Base-by-base conservation (phyloP, 2,329 filamentous ascomycete genomes). In the Didymella pinodella region DNA sequence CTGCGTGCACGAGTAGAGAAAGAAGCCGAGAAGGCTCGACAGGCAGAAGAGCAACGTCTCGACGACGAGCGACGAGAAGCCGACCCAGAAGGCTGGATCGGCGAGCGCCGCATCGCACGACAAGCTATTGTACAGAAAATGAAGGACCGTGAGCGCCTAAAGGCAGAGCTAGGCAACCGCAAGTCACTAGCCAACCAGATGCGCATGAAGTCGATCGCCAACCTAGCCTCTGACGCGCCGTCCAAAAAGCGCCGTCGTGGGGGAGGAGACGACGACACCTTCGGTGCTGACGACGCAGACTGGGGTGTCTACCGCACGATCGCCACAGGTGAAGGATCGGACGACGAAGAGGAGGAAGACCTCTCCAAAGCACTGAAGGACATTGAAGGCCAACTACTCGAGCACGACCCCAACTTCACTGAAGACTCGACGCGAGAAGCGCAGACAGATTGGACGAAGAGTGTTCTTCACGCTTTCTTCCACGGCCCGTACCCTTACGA, bases 241-340 rank as follows among this genome's bases (percentile, higher is more conserved):
- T 80, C 79, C 7, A 93, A 93, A 76, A 96, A 97, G 78, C 87
- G 94, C 56, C 84, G 92, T 14, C 88, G 93, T 18, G 93, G 92
- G 7, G 91, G 90, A 7, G 91, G 90, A 4, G 94, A 98, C 73
- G 95, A 99, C 70, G 95, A 99, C 74, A 93, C 92, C 60, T 99
- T 99, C 73, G 95, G 95, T 56, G 93, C 93, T 48, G 94, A 99
- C 76, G 95, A 99, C 72, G 93, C 96, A 57, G 95, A 99, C 77
- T 99, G 95, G 95, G 92, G 92, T 57, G 92, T 99, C 14, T 99
- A 99, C 78, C 89, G 95, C 52, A 92, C 92, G 40, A 96, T 98
- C 57, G 91, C 92, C 2, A 92, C 91, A 0, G 93, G 92, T 49
- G 90, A 90, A 51, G 68, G 84, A 66, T 92, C 90, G 72, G 92